Conservation (phyloP, 2,329 filamentous ascomycete species). For the Pseudogymnoascus destructans region DNA sequence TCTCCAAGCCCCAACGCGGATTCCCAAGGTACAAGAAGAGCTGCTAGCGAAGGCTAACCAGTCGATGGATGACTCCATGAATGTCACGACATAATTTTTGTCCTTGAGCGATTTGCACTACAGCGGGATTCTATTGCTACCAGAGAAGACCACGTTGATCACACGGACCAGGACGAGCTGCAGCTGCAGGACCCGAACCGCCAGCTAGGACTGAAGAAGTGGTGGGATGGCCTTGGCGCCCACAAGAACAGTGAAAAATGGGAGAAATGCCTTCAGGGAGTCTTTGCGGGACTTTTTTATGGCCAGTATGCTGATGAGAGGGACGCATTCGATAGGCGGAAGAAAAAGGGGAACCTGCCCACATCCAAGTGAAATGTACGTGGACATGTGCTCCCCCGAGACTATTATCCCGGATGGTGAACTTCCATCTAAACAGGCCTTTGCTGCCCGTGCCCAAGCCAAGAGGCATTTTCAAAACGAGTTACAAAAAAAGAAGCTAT, state of each 20-base stretch:
- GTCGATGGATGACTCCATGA: too few relatives aligned
- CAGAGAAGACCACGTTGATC: neutral
- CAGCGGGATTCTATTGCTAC: neutral
- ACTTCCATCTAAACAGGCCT: neutral
- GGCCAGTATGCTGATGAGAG: neutral
- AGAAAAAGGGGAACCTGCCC: neutral
- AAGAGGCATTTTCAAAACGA: neutral
- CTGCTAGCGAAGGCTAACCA: too few relatives aligned
- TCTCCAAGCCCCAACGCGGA: too few relatives aligned
- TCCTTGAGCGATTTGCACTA: neutral
- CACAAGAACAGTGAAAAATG: too few relatives aligned
- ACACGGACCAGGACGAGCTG: neutral
- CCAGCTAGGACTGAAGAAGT: neutral
- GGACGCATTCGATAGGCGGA: neutral
- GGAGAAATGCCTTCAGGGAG: neutral
- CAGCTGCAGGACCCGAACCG: neutral
- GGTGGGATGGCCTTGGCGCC: neutral
- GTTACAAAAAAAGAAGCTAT: neutral
- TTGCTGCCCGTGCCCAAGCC: neutral
- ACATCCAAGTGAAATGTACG: neutral
- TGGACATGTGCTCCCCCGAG: neutral
- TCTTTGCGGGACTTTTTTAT: neutral
- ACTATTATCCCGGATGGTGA: neutral
- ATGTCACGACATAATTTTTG: too few relatives aligned
- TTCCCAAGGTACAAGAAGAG: too few relatives aligned